These are phyloP conservation scores for Sequoiadendron giganteum DNA, from an alignment of 75 land plant species.

Conservation along the genomic window DNA sequence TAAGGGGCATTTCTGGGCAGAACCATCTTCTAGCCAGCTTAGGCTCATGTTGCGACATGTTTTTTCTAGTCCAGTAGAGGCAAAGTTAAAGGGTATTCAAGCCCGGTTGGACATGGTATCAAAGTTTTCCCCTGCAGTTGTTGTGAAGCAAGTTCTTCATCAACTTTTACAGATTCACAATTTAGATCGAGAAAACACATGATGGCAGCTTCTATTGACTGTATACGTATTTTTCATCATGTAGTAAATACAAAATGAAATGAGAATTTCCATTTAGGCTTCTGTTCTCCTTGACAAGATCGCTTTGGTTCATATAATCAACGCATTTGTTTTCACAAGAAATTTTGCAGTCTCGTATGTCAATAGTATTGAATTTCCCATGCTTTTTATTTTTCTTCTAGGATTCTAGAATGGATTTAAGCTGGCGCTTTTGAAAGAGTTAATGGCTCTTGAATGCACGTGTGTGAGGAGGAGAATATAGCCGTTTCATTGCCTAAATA, in stretches of 20 bases:
- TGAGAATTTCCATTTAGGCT: neutral
- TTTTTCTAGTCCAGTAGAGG: constrained; percentile 47
- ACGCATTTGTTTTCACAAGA: neutral
- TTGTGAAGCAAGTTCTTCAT: constrained; percentile 2
- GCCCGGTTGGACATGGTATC: constrained; percentile 72
- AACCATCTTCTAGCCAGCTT: constrained; percentile 51
- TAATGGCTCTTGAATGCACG: neutral
- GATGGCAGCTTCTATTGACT: neutral
- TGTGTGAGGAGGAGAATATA: neutral
- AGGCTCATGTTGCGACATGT: constrained; percentile 58
- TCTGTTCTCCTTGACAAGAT: neutral
- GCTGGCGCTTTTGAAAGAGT: neutral
- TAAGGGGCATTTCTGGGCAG: constrained; percentile 77
- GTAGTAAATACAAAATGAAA: neutral
- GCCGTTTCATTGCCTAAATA: neutral
- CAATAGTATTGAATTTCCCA: neutral
- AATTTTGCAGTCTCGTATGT: neutral
- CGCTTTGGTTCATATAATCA: neutral
- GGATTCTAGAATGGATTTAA: neutral
- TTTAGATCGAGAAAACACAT: neutral
- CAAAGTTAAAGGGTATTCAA: constrained; percentile 43
- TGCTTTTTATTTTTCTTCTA: neutral
- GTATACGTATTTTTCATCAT: neutral
- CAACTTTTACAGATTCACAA: neutral
- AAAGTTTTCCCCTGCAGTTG: constrained; percentile 4